A percentile compares a stretch with the other conserved stretches of the same genome.
Evolutionary conservation across 371 early-diverging fungal genomes (phyloP).

Genomic region (Mucor velutinosus): DNA sequence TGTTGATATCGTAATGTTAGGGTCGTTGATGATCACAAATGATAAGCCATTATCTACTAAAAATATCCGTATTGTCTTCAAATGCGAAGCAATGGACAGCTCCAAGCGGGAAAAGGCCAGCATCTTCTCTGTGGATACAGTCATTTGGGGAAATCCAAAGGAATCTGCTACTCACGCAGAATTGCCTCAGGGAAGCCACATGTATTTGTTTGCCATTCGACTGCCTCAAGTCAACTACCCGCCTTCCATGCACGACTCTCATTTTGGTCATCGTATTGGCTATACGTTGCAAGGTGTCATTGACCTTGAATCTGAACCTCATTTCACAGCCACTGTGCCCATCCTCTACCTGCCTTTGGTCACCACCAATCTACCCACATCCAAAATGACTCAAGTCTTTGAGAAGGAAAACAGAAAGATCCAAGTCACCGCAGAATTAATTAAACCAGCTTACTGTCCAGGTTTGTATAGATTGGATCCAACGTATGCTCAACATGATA

Average conservation of each 20-base stretch:
- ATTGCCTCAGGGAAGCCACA: slow-evolving; percentile 35
- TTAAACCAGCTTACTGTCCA: slow-evolving; percentile 45
- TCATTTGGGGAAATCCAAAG: slow-evolving; percentile 30
- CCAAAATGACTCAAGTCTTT: slow-evolving; percentile 23
- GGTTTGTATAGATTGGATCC: slow-evolving; percentile 24
- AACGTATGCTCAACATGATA: not conserved
- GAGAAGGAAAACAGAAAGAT: slow-evolving; percentile 22
- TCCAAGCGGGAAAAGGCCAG: slow-evolving; percentile 8
- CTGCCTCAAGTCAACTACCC: slow-evolving; percentile 48
- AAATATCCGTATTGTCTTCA: slow-evolving; percentile 36
- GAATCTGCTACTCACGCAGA: slow-evolving; percentile 2
- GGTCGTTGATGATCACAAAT: slow-evolving; percentile 39
- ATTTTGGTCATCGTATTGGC: slow-evolving; percentile 33
- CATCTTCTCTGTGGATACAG: slow-evolving; percentile 32
- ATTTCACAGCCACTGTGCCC: slow-evolving; percentile 20
- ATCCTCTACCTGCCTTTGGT: slow-evolving; percentile 42
- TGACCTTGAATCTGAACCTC: slow-evolving; percentile 15
- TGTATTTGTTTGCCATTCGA: slow-evolving; percentile 47
- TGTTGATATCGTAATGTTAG: slow-evolving; percentile 17
- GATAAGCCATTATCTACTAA: slow-evolving; percentile 32
- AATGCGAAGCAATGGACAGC: slow-evolving; percentile 30
- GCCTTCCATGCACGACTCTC: slow-evolving; percentile 39
- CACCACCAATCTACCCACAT: slow-evolving; percentile 1
- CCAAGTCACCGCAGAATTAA: slow-evolving; percentile 34
- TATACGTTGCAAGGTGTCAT: slow-evolving; percentile 44